Evolutionary conservation across 352 stramenopile species (phyloP).

Genomic region (Pythium aquatile): DNA sequence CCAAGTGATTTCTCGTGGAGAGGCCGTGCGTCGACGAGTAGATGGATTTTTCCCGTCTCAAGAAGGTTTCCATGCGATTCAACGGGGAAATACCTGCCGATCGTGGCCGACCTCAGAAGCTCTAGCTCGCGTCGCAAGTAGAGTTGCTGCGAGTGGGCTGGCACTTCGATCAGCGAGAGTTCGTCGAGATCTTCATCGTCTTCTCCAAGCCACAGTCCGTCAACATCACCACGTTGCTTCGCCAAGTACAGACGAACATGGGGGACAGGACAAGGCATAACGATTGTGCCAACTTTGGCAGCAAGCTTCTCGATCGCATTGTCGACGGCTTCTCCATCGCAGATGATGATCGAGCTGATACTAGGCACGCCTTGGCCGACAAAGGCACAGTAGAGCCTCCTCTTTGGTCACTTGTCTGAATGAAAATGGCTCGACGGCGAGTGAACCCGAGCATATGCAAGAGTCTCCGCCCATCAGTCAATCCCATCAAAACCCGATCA

Average conservation of each 20-base stretch:
- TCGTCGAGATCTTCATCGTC: background rate
- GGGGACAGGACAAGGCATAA: no score
- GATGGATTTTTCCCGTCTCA: background rate
- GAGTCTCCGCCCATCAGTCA: no score
- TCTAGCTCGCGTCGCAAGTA: background rate
- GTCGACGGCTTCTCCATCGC: background rate
- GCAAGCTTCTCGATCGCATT: background rate
- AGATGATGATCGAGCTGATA: background rate
- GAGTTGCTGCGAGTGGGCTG: background rate
- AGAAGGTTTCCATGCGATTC: background rate
- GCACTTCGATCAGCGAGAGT: background rate
- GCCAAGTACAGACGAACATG: background rate
- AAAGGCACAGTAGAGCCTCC: background rate
- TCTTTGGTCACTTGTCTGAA: no score
- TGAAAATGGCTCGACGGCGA: no score
- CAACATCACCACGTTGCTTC: background rate
- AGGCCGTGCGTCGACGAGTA: background rate
- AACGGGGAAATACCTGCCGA: background rate
- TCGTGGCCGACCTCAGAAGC: background rate
- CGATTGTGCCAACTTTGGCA: no score
- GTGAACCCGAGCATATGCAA: no score
- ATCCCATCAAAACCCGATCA: no score
- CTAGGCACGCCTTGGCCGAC: background rate
- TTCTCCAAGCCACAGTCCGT: background rate
- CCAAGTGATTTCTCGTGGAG: background rate